These are phyloP conservation scores for Prunus mume DNA, from an alignment of 306 rosid species.

Conservation along the genomic window DNA sequence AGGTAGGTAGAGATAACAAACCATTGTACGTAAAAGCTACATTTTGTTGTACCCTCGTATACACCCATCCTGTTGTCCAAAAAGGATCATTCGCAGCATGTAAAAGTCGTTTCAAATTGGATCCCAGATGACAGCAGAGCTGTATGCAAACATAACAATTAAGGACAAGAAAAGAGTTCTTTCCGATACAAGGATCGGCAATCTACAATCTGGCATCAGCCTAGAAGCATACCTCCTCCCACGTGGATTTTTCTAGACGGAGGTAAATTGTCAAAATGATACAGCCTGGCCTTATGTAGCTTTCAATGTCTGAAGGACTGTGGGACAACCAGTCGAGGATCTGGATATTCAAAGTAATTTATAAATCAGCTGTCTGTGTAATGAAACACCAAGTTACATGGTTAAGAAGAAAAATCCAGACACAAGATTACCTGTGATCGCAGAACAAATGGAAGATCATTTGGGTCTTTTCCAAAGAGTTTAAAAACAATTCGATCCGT, in stretches of 20 bases:
- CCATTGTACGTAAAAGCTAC: conserved; percentile 82
- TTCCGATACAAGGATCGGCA: background rate
- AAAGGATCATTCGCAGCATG: conserved; percentile 58
- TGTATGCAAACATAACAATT: conserved; percentile 28
- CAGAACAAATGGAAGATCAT: conserved; percentile 65
- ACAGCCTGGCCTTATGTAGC: conserved; percentile 92
- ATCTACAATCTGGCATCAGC: background rate
- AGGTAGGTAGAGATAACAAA: conserved; percentile 31
- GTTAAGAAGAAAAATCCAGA: conserved; percentile 18
- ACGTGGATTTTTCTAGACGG: conserved; percentile 49
- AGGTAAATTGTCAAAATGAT: conserved; percentile 71
- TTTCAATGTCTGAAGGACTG: conserved; percentile 84
- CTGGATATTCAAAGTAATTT: conserved; percentile 31
- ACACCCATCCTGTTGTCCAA: conserved; percentile 94
- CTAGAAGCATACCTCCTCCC: conserved; percentile 73
- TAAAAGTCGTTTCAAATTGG: conserved; percentile 63
- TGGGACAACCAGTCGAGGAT: conserved; percentile 74
- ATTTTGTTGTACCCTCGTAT: conserved; percentile 59
- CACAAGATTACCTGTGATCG: conserved; percentile 63
- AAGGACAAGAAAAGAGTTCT: background rate
- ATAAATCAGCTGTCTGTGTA: conserved; percentile 7
- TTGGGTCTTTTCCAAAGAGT: conserved; percentile 89
- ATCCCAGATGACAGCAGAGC: conserved; percentile 69
- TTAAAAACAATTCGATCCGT: conserved; percentile 92
- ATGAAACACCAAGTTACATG: conserved; percentile 21